These are phyloP conservation scores for Fusarium mundagurra DNA, from an alignment of 2,329 filamentous ascomycete species.

Conservation along the genomic window DNA sequence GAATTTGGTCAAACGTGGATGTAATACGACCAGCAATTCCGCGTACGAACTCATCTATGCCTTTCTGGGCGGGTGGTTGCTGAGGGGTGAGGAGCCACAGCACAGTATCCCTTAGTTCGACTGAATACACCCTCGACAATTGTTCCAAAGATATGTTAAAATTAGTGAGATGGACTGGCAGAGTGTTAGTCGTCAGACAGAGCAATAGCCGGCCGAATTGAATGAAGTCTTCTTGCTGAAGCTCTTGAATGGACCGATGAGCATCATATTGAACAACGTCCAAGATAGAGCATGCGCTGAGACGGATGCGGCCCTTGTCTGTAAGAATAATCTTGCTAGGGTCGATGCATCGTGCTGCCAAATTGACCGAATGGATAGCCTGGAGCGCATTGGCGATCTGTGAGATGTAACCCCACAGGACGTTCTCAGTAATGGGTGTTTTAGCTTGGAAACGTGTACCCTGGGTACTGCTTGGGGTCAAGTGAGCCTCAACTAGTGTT, in stretches of 20 bases:
- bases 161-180: constrained; percentile 65
- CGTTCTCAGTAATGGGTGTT: constrained; percentile 70
- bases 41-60: constrained; percentile 80
- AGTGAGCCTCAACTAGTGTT: constrained; percentile 86
- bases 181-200: constrained; percentile 78
- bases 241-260: constrained; percentile 73
- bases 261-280: constrained; percentile 88
- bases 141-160: constrained; percentile 78
- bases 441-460: constrained; percentile 58
- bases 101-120: constrained; percentile 81
- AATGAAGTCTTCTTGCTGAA: constrained; percentile 88
- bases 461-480: constrained; percentile 55
- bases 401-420: constrained; percentile 91
- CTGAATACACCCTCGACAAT: constrained; percentile 79
- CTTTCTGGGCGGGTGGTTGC: constrained; percentile 67
- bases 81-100: constrained; percentile 81
- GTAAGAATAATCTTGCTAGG: constrained; percentile 90
- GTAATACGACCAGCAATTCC: constrained; percentile 83
- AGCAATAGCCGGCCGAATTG: constrained; percentile 87
- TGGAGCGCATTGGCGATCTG: constrained; percentile 91
- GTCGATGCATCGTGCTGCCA: constrained; percentile 88
- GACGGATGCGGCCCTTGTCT: constrained; percentile 86
- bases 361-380: constrained; percentile 80
- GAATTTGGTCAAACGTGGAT: constrained; percentile 77
- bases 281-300: constrained; percentile 88